Conservation (phyloP, 768 basidiomycete species). For the Auriscalpium microsporum region DNA sequence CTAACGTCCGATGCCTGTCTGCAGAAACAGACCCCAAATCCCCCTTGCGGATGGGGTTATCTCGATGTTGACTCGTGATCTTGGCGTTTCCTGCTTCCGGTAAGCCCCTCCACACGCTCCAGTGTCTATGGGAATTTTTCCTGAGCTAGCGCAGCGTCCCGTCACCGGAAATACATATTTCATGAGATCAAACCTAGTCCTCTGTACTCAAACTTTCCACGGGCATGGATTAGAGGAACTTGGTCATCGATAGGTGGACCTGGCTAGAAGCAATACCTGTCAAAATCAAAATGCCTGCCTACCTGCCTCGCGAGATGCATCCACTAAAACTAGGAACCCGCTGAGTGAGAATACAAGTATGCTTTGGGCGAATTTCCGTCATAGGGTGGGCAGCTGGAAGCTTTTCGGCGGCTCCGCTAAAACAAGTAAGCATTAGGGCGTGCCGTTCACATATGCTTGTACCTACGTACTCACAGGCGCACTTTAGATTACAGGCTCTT, state of each 20-base stretch:
- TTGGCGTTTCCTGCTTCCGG: background rate
- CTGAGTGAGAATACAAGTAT: background rate
- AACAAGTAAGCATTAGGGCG: no score
- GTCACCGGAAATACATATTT: background rate
- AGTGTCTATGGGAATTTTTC: background rate
- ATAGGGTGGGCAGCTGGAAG: background rate
- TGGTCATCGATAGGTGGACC: background rate
- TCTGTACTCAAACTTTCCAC: background rate
- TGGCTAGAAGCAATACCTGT: background rate
- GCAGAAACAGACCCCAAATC: no score
- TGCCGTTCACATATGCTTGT: no score
- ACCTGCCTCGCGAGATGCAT: background rate
- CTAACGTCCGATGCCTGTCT: no score
- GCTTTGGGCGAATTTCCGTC: background rate
- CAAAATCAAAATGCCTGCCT: background rate
- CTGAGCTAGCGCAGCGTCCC: background rate
- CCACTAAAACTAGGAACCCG: background rate
- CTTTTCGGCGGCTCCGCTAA: no score
- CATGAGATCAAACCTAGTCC: background rate
- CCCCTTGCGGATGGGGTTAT: background rate
- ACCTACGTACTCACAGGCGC: no score
- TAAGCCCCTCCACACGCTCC: background rate
- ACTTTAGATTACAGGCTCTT: no score
- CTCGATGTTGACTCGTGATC: background rate
- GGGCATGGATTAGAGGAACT: background rate